These are phyloP conservation scores for Triticum turgidum DNA, from an alignment of 176 grass and related monocot species.

Conservation along the genomic window DNA sequence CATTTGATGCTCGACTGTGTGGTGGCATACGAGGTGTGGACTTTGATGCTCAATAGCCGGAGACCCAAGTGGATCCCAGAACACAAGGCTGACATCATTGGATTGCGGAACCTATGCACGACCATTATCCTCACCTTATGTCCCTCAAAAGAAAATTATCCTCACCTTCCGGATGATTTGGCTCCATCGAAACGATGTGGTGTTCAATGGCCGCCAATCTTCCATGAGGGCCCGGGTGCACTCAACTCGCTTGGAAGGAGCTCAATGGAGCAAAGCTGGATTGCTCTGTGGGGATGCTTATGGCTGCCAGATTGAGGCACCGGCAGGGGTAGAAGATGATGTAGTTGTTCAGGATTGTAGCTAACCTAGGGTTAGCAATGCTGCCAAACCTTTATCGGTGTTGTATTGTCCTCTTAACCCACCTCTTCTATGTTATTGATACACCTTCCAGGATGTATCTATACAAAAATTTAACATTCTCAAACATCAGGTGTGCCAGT, in stretches of 20 bases:
- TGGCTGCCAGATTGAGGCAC: background rate
- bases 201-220: background rate
- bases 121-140: background rate
- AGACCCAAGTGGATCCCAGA: background rate
- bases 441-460: background rate
- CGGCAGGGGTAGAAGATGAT: background rate
- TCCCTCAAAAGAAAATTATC: background rate
- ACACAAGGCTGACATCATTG: background rate
- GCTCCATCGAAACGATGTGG: background rate
- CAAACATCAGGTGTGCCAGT: background rate
- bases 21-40: background rate
- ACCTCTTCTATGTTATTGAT: background rate
- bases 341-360: background rate
- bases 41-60: background rate
- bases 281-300: background rate
- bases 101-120: background rate
- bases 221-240: background rate
- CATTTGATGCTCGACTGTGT: background rate
- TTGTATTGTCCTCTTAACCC: background rate
- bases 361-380: background rate
- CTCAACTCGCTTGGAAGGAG: background rate
- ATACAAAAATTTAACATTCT: slow-evolving; percentile 2
- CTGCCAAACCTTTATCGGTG: background rate
- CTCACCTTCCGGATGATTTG: background rate
- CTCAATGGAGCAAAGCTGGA: background rate